A percentile compares a stretch with the other conserved stretches of the same genome.
These are phyloP conservation scores for Rhodosorus marinus DNA, from an alignment of 23 red algal species.

Conservation along the genomic window DNA sequence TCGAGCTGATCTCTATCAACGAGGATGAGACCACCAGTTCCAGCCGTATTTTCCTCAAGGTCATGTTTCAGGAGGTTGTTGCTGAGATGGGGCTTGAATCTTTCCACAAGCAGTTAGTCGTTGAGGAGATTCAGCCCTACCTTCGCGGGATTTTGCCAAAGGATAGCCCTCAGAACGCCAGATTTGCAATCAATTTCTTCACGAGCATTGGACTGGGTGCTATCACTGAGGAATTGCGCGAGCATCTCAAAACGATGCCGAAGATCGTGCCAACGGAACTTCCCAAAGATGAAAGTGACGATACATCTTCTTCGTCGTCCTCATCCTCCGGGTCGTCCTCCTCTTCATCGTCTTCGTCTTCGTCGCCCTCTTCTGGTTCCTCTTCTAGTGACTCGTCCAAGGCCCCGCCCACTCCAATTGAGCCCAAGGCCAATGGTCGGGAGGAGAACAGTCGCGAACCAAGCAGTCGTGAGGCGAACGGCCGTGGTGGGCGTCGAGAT, in stretches of 20 bases:
- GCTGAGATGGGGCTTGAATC: slow-evolving; percentile 7
- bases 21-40: slow-evolving; percentile 72
- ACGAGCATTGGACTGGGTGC: slow-evolving; percentile 53
- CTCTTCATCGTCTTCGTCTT: no score
- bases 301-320: no score
- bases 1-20: slow-evolving; percentile 42
- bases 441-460: no score
- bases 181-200: slow-evolving; percentile 69
- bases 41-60: slow-evolving; percentile 70
- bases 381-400: no score
- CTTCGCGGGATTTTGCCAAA: slow-evolving; percentile 51
- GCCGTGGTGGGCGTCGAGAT: no score
- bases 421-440: no score
- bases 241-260: background rate
- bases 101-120: slow-evolving; percentile 15
- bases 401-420: no score
- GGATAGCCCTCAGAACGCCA: slow-evolving; percentile 19
- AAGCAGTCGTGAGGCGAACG: no score
- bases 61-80: slow-evolving; percentile 47
- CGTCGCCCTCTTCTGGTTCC: no score
- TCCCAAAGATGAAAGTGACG: no score
- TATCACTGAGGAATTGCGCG: slow-evolving; percentile 40
- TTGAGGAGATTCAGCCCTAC: slow-evolving; percentile 4
- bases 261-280: no score
- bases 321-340: no score